phyloP scores from a whole-genome alignment of 1,284 basidiomycete species.

The Vanrija sp. region DNA sequence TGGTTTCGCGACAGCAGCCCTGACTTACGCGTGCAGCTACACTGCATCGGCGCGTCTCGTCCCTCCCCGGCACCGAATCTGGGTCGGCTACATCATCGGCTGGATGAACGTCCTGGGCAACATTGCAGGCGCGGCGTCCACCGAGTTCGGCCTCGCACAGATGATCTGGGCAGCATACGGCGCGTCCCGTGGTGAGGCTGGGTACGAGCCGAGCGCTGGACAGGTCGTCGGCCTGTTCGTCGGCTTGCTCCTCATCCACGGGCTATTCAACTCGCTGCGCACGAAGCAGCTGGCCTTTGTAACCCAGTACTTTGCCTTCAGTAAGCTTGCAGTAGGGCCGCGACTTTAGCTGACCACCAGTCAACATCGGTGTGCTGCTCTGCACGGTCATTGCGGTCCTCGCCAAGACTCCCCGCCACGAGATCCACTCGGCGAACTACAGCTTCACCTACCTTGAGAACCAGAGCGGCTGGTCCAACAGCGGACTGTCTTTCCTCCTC shows the following conservation, averaged over 20 bases:
- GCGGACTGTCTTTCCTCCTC: constrained; percentile 78
- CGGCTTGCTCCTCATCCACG: constrained; percentile 68
- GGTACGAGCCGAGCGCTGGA: constrained; percentile 49
- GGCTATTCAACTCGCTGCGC: constrained; percentile 64
- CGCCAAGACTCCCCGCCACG: constrained; percentile 65
- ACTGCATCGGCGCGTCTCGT: constrained; percentile 3
- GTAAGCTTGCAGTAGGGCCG: neutral
- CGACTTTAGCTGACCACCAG: neutral
- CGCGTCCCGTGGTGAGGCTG: constrained; percentile 34
- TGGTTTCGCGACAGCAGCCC: neutral
- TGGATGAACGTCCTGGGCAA: constrained; percentile 79
- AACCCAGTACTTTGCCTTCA: constrained; percentile 77
- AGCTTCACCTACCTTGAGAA: constrained; percentile 59
- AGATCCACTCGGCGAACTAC: constrained; percentile 75
- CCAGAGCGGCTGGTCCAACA: constrained; percentile 71
- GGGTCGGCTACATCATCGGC: constrained; percentile 61
- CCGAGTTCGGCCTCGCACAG: constrained; percentile 74
- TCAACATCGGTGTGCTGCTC: constrained; percentile 62
- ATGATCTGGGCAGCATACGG: constrained; percentile 66
- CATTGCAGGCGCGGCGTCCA: constrained; percentile 49
- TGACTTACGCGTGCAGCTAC: neutral
- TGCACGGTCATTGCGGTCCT: constrained; percentile 76
- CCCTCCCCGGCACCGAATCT: neutral
- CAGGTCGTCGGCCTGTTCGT: constrained; percentile 69
- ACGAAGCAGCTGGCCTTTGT: constrained; percentile 74